A percentile compares a stretch with the other conserved stretches of the same genome.
These are phyloP conservation scores for Pythium dissimile DNA, from an alignment of 352 stramenopile species.

Conservation along the genomic window DNA sequence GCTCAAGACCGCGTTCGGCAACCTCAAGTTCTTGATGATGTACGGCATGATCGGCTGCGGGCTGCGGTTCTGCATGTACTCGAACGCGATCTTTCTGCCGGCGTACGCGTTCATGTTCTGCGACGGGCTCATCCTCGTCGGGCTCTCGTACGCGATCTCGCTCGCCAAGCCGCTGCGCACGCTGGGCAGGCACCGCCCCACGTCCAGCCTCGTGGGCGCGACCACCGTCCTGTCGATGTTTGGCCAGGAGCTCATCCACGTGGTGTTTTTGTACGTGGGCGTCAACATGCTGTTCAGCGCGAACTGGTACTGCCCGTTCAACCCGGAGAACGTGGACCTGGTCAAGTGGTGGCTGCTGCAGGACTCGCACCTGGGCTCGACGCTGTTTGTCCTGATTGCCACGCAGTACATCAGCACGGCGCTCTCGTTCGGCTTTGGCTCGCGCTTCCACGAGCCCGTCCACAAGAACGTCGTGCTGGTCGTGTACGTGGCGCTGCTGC, in stretches of 20 bases:
- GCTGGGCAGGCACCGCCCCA: slow-evolving; percentile 41
- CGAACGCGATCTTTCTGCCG: slow-evolving; percentile 63
- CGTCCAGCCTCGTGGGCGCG: slow-evolving; percentile 47
- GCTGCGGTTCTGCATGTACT: slow-evolving; percentile 67
- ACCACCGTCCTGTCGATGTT: slow-evolving; percentile 39
- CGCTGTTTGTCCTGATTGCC: slow-evolving; percentile 27
- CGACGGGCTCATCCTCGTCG: slow-evolving; percentile 63
- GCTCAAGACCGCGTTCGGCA: slow-evolving; percentile 76
- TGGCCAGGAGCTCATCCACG: slow-evolving; percentile 44
- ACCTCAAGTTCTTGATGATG: slow-evolving; percentile 88
- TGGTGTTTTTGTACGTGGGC: slow-evolving; percentile 37
- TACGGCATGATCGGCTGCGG: slow-evolving; percentile 62
- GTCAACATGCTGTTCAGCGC: slow-evolving; percentile 24
- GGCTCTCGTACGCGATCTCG: slow-evolving; percentile 68
- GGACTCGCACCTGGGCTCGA: slow-evolving; percentile 26
- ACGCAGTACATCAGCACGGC: slow-evolving; percentile 23
- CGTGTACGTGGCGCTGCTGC: slow-evolving; percentile 14
- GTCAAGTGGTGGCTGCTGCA: slow-evolving; percentile 37
- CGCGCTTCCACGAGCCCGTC: slow-evolving; percentile 30
- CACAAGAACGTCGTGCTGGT: slow-evolving; percentile 34
- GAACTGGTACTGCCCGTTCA: slow-evolving; percentile 38
- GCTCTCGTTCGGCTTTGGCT: slow-evolving; percentile 32
- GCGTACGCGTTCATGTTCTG: slow-evolving; percentile 72
- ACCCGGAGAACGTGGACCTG: slow-evolving; percentile 27
- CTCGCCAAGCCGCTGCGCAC: slow-evolving; percentile 51